Base-by-base conservation (phyloP, 352 stramenopile genomes). In the Achlya hypogyna region DNA sequence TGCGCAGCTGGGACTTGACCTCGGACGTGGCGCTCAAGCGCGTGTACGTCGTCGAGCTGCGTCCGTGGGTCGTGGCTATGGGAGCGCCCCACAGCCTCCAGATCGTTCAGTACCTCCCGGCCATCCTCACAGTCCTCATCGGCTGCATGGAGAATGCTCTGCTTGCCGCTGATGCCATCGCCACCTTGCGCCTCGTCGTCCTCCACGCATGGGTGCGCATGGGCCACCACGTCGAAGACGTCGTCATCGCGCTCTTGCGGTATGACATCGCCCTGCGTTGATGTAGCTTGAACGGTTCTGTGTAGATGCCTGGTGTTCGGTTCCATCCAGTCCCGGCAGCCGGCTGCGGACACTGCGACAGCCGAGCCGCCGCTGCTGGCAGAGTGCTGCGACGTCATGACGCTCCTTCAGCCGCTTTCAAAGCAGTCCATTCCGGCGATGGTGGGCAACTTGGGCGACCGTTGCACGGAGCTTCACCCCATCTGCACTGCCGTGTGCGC, bases 31-130 rank as follows among this genome's bases (percentile, higher is more conserved):
- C 64, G 16, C 63, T 91, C 6, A 82, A 84, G 9, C 42, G 72
- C 28, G 40, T 90, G 4, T 89, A 87, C n/a, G 73, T 89, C 4
- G 74, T 74, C 1, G 73, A 78, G 31, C 32, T 93, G 2, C 78
- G 81, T 0, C 62, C 67, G 22, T 69, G 88, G 27, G 67, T 91
- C 27, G 31, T 32, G 12, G 73, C 74, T 4, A 76, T 90, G 29
- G 84, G 86, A 0, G 81, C 78, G 3, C 86, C 86, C 0, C 72
- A 87, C 38, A 93, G 84, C 31, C 64, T 93, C 9, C 79, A 89
- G 22, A 28, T 86, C 34, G 77, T 93, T 51, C 78, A 77, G 29
- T 95, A 89, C 63, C 54, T 95, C 25, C 86, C 92, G 64, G 79
- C 86, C 22, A 69, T 95, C 38, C 71, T 93, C 62, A 90, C 91